A percentile compares a stretch with the other conserved stretches of the same genome.
Conservation (phyloP, 352 stramenopile species). For the Plasmopara viticola region DNA sequence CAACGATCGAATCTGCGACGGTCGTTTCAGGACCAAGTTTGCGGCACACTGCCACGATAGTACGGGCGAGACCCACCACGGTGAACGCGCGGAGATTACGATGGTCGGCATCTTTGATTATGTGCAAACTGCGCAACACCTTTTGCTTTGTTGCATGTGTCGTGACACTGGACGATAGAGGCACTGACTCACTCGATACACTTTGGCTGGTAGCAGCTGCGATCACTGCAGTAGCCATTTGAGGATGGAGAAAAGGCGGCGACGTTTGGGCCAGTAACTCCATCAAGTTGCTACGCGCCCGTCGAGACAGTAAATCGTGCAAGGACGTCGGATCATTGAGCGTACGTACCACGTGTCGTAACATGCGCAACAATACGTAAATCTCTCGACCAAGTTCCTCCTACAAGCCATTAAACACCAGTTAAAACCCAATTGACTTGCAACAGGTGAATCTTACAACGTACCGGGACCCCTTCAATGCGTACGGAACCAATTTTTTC, state of each 20-base stretch:
- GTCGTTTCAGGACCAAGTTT: conserved; percentile 49
- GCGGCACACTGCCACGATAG: conserved; percentile 53
- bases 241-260: conserved; percentile 65
- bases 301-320: conserved; percentile 44
- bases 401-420: conserved; percentile 13
- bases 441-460: conserved; percentile 4
- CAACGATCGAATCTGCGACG: conserved; percentile 26
- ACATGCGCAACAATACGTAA: conserved; percentile 59
- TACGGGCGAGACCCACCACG: conserved; percentile 54
- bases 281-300: conserved; percentile 32
- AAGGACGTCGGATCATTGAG: conserved; percentile 40
- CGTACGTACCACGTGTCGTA: conserved; percentile 54
- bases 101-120: conserved; percentile 44
- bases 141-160: conserved; percentile 25
- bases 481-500: conserved; percentile 59
- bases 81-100: conserved; percentile 56
- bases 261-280: conserved; percentile 47
- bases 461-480: conserved; percentile 64
- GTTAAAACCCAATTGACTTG: neutral
- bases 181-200: conserved; percentile 8
- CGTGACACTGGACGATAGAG: conserved; percentile 8
- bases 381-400: conserved; percentile 64
- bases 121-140: conserved; percentile 37
- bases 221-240: conserved; percentile 44
- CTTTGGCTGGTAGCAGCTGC: conserved; percentile 24